A percentile compares a stretch with the other conserved stretches of the same genome.
Conservation (phyloP, 2,329 filamentous ascomycete species). For the Daldinia sp. region DNA sequence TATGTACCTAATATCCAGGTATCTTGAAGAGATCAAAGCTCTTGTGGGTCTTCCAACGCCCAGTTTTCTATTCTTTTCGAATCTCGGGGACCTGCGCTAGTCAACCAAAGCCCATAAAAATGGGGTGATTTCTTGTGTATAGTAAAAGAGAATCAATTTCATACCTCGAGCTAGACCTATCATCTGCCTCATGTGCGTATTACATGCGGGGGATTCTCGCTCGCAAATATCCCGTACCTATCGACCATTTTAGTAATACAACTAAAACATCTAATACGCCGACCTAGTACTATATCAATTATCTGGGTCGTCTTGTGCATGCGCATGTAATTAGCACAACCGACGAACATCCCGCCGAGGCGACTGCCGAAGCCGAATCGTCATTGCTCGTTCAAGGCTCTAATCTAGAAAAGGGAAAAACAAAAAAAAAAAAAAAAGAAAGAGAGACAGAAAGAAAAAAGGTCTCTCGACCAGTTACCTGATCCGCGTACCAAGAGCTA, state of each 20-base stretch:
- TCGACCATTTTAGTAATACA: conserved; percentile 21
- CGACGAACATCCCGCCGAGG: conserved; percentile 12
- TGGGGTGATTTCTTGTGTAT: conserved; percentile 36
- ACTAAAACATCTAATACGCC: too few relatives aligned
- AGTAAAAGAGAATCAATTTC: conserved; percentile 16
- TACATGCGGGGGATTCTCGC: conserved; percentile 25
- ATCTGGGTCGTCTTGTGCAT: conserved; percentile 18
- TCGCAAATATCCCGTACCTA: conserved; percentile 29
- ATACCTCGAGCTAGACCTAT: conserved; percentile 23
- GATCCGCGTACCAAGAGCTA: conserved; percentile 5
- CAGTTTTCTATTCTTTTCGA: conserved; percentile 33
- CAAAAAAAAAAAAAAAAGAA: too few relatives aligned
- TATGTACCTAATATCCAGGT: too few relatives aligned
- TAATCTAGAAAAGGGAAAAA: too few relatives aligned
- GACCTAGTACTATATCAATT: conserved; percentile 13
- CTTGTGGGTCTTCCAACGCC: conserved; percentile 20
- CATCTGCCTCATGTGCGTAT: conserved; percentile 15
- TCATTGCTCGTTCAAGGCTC: conserved; percentile 15
- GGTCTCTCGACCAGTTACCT: conserved; percentile 7
- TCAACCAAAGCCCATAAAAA: conserved; percentile 34
- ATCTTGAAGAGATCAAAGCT: conserved; percentile 10
- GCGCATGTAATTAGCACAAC: conserved; percentile 18
- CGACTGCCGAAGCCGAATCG: neutral
- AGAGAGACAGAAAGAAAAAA: too few relatives aligned
- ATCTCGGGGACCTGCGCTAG: conserved; percentile 37